phyloP scores from a whole-genome alignment of 331 rosid genomes.

The Stylosanthes scabra region DNA sequence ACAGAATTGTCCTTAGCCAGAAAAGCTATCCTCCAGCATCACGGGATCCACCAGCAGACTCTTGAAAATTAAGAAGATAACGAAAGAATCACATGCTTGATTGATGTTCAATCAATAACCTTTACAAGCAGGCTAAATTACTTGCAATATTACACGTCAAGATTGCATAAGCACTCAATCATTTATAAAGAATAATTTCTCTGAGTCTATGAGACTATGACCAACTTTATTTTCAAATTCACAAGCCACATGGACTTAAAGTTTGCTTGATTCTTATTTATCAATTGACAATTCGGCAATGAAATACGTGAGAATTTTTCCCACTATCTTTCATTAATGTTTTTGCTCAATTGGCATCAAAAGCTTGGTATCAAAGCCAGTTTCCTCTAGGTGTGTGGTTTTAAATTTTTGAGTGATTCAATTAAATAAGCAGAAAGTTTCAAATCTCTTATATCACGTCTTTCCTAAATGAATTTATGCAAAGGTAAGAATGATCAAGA shows the following conservation, averaged over 20 bases:
- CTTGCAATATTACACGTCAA: neutral
- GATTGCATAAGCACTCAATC: constrained; percentile 23
- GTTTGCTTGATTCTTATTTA: neutral
- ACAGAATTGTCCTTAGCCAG: constrained; percentile 3
- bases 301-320: neutral
- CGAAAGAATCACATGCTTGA: constrained; percentile 1
- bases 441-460: constrained; percentile 2
- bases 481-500: constrained; percentile 8
- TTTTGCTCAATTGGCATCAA: constrained; percentile 14
- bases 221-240: constrained; percentile 14
- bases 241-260: constrained; percentile 18
- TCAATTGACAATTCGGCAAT: constrained; percentile 19
- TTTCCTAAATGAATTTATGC: constrained; percentile 22
- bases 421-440: constrained; percentile 20
- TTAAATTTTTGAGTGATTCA: neutral
- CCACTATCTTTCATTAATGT: constrained; percentile 20
- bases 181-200: neutral
- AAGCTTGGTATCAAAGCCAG: constrained; percentile 3
- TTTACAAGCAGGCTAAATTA: constrained; percentile 18
- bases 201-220: neutral
- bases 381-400: neutral
- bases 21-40: constrained; percentile 9
- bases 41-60: constrained; percentile 21
- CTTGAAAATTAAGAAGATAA: constrained; percentile 13
- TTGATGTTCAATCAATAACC: constrained; percentile 22